These are phyloP conservation scores for Aspergillus baeticus DNA, from an alignment of 495 filamentous ascomycete genomes.

Conservation along the genomic window DNA sequence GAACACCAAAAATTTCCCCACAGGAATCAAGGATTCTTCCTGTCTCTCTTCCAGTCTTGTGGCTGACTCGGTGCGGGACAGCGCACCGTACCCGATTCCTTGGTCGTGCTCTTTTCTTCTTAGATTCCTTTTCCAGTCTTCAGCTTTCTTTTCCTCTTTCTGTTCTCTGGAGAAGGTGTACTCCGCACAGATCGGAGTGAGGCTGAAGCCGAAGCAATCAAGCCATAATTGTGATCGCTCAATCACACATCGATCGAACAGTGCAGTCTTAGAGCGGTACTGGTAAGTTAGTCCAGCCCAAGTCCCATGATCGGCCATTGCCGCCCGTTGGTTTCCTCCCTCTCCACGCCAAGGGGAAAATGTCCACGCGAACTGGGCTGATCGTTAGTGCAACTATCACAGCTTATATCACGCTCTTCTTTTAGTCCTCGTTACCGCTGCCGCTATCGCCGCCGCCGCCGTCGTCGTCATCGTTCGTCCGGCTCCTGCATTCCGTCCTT, in stretches of 20 bases:
- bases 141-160: not conserved
- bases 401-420: not conserved
- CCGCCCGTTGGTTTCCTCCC: not conserved
- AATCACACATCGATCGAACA: no score
- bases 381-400: not conserved
- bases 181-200: no score
- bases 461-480: slow-evolving; percentile 3
- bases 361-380: slow-evolving; percentile 11
- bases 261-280: no score
- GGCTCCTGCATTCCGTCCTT: not conserved
- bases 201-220: no score
- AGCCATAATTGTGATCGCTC: no score
- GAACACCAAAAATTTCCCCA: not conserved
- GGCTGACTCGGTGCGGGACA: slow-evolving; percentile 8
- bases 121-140: not conserved
- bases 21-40: not conserved
- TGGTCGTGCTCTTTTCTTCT: not conserved
- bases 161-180: not conserved
- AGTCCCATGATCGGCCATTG: not conserved
- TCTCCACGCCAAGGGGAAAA: slow-evolving; percentile 10
- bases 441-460: not conserved
- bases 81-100: not conserved
- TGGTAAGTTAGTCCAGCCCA: not conserved
- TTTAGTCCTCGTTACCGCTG: not conserved
- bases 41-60: not conserved